Conservation (phyloP, 2,329 filamentous ascomycete genomes). For the Endothia cerciana region DNA sequence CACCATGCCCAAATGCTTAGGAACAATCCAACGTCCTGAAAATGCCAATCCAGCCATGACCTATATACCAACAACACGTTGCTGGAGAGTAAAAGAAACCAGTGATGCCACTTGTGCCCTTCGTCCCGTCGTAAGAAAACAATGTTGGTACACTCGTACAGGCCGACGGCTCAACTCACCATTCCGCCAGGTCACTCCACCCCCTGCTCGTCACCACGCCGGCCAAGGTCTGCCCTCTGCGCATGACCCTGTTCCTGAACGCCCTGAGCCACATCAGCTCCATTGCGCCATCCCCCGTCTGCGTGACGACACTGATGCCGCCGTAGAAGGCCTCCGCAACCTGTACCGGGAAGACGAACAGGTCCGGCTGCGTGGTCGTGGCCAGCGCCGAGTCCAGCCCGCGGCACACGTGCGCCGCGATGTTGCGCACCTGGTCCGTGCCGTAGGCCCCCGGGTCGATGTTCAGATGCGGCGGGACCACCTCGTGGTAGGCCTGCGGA, state of each 20-base stretch:
- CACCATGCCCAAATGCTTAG: neutral
- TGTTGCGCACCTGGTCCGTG: constrained; percentile 48
- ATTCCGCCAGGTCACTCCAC: constrained; percentile 41
- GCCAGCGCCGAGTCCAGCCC: constrained; percentile 52
- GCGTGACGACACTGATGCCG: constrained; percentile 39
- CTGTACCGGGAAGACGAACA: constrained; percentile 48
- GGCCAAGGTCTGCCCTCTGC: constrained; percentile 47
- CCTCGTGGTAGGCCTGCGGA: constrained; percentile 41
- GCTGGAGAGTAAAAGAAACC: neutral
- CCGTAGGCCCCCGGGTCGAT: constrained; percentile 50
- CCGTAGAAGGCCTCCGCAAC: constrained; percentile 49
- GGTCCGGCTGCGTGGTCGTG: constrained; percentile 50
- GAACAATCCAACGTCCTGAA: neutral
- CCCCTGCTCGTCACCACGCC: constrained; percentile 43
- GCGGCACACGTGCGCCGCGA: constrained; percentile 56
- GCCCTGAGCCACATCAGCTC: constrained; percentile 54
- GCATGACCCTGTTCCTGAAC: constrained; percentile 45
- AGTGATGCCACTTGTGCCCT: neutral
- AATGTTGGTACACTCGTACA: neutral
- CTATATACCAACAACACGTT: too few species aligned
- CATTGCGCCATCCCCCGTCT: constrained; percentile 46
- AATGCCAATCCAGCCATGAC: too few species aligned
- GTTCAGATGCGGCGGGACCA: constrained; percentile 44
- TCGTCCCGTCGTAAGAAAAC: neutral
- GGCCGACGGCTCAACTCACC: neutral